These are phyloP conservation scores for Pigoraptor vietnamica DNA, from an alignment of 78 protist genomes.

Conservation along the genomic window DNA sequence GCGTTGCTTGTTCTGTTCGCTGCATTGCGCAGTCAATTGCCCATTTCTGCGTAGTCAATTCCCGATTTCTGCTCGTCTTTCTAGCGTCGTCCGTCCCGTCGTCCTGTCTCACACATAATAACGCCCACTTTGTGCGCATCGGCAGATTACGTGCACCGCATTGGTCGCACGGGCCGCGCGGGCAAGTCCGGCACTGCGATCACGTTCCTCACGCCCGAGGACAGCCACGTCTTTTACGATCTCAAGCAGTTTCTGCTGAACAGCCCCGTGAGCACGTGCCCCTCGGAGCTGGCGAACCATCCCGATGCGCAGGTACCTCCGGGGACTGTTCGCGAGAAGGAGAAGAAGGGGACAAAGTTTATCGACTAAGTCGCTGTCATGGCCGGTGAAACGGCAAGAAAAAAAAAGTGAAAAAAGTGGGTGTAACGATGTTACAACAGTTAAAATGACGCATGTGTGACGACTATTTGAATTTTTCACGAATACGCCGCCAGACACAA, in stretches of 20 bases:
- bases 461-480: too few species aligned
- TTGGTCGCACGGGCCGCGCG: constrained; percentile 96
- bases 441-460: too few species aligned
- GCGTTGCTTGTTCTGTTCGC: neutral
- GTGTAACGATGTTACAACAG: too few species aligned
- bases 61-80: neutral
- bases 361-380: neutral
- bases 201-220: constrained; percentile 74
- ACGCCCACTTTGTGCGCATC: neutral
- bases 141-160: constrained; percentile 79
- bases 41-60: neutral
- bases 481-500: too few species aligned
- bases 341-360: neutral
- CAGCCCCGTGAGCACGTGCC: constrained; percentile 14
- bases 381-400: neutral
- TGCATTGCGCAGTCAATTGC: too few species aligned
- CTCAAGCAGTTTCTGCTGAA: constrained; percentile 52
- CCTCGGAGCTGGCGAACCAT: constrained; percentile 19
- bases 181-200: constrained; percentile 83
- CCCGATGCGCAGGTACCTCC: neutral
- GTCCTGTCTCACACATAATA: neutral
- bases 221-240: constrained; percentile 61
- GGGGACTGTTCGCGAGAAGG: neutral
- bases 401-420: too few species aligned
- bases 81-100: neutral